Base-by-base conservation (phyloP, 139 green algal genomes). In the Prasinococcaceae sp. region DNA sequence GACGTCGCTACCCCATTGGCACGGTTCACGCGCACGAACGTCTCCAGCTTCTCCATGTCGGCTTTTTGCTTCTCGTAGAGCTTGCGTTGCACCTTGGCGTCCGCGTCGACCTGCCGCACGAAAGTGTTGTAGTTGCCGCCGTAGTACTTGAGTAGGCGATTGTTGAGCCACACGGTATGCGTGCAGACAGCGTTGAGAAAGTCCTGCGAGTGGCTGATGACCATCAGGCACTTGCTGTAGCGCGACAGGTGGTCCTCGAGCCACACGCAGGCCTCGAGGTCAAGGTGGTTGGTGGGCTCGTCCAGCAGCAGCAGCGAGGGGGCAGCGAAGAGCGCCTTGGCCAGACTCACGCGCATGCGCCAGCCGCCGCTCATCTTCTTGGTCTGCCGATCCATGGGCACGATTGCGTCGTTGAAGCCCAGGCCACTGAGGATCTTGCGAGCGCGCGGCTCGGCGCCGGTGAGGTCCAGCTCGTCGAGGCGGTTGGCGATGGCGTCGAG, bases 271-370 rank as follows among this genome's bases (percentile, higher is more conserved):
- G 55, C 43, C 23, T 63, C 32, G 20, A 63, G 45, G 44, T 63
- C 55, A 6, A 63, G 47, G 43, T 63, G 55, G 35, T 63, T 63
- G 12, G 55, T 63, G 10, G 55, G 55, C 44, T 63, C 55, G 55
- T 63, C 55, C 26, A 63, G 46, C 4, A 63, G 44, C 6, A 63
- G 44, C 19, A 63, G 55, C 16, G 82, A 92, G 46, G 86, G 86
- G 32, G 88, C 58, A 33, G 90, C 73, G 66, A 94, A 96, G 37
- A 96, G 72, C 30, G 87, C 88, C 12, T 80, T 70, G 6, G 88
- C 88, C 4, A 97, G 75, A 1, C 86, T 76, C 40, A 97, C 88
- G 41, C 88, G 79, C 88, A 97, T 97, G 46, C 88, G 74, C 88
- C 88, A 97, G 2, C 88, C 88, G 44, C 88, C 88, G 19, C 61